Evolutionary conservation across 73 alveolate genomes (phyloP), one percentile per base, ranked within the genome.

Genomic region (Paramecium tetraurelia): DNA sequence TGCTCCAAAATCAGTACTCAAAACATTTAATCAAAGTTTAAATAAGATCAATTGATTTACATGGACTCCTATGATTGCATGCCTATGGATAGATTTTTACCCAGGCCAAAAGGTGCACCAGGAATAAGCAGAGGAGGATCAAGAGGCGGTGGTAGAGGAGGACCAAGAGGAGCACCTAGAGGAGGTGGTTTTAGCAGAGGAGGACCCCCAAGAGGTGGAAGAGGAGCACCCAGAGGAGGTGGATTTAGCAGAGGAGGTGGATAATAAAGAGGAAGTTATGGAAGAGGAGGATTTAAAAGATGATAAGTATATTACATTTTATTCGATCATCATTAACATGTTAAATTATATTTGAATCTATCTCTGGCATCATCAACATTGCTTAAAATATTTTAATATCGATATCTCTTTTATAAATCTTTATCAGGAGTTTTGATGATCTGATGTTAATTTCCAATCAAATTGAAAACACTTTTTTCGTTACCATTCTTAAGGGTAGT

Each of bases 51-150:
- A 33, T 27, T 40, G 76, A 40, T 89, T 21, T 89, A 89, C 36
- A 70, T 89, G 94, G 90, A 83, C 71, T 36, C 85, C 43, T 77
- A 89, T 35, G 94, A 89, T 89, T 70, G 92, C 31, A 59, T 89
- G 92, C 92, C 92, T 12, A 89, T 89, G 72, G 94, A 89, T 22
- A 89, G 90, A 89, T 89, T 89, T 68, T 68, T 89, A 22, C 94
- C 94, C 21, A 89, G 22, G 40, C 94, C 94, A 33, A 89, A 89
- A 38, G 94, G 94, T 22, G 86, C 94, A 29, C 92, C 89, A 11
- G 94, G 94, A 70, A 59, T 63, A 35, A 44, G 85, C 40, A 89
- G 94, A 89, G 94, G 94, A 46, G 92, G 94, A 27, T 80, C 88
- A 16, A 22, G 80, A 43, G 85, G 80, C 14, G 75, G 88, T 48